Evolutionary conservation across 2,329 filamentous ascomycete genomes (phyloP), one percentile per base, ranked within the genome.

Genomic region (Fusarium nodosum): DNA sequence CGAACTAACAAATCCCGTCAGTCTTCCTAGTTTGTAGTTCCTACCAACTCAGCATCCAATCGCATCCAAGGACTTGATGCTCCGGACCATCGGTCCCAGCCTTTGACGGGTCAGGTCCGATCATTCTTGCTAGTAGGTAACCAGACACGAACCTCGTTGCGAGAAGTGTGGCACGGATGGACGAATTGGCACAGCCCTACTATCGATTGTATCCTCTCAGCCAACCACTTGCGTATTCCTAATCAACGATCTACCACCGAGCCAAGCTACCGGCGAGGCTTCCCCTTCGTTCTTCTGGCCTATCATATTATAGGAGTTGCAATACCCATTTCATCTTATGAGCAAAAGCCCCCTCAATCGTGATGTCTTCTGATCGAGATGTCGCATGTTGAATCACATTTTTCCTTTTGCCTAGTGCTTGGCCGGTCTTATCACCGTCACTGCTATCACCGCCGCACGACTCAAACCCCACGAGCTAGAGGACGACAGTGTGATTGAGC

Each of bases 31-130:
- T 16, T 8, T 38, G 24, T 20, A 48, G 58, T 63, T 66, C 54
- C 60, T 54, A 65, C 60, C 36, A 34, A 60, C 33, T 54, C 42
- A 47, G 62, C 62, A 65, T 60, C 60, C 62, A 65, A 65, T 65
- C 54, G 54, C 38, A 54, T 60, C 20, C 18, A 16, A 54, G 42
- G n/a, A 65, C 20, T 53, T 26, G n/a, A 30, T 34, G 26, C 31
- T 60, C 46, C 60, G 60, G 62, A 50, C 47, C 53, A 31, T 60
- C 26, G 47, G 47, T 61, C 65, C 62, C 60, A 60, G 31, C 28
- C 12, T 30, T 62, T 24, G 30, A 36, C 18, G 20, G 41, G 33
- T 11, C 34, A 39, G 18, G 16, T 31, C 34, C 30, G 33, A 24
- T 18, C 16, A 46, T 30, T 36, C 28, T 63, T 44, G 46, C 18